A percentile compares a stretch with the other conserved stretches of the same genome.
Conservation (phyloP, 2,329 filamentous ascomycete species). For the Graphium sp. region DNA sequence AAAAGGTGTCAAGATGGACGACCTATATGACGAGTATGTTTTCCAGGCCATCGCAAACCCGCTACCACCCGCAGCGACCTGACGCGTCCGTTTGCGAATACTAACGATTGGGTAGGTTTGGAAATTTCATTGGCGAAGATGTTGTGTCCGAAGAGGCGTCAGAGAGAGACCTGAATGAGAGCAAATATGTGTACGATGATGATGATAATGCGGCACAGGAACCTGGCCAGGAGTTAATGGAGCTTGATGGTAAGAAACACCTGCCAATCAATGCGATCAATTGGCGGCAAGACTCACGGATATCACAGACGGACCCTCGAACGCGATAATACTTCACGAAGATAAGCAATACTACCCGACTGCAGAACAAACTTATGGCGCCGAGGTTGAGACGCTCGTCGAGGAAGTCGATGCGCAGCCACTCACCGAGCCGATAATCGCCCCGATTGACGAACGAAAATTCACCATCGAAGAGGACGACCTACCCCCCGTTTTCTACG, state of each 20-base stretch:
- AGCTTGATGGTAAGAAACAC: slow-evolving; percentile 55
- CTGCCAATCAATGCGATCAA: neutral
- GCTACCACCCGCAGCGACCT: slow-evolving; percentile 1
- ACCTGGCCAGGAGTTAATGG: slow-evolving; percentile 76
- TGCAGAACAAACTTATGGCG: slow-evolving; percentile 88
- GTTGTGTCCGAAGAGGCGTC: slow-evolving; percentile 74
- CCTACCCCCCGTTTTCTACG: slow-evolving; percentile 74
- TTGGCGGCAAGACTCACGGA: slow-evolving; percentile 1
- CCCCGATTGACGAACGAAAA: slow-evolving; percentile 85
- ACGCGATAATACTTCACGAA: slow-evolving; percentile 94
- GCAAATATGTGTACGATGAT: slow-evolving; percentile 67
- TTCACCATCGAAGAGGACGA: slow-evolving; percentile 88
- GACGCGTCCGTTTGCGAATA: neutral
- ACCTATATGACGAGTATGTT: slow-evolving; percentile 83
- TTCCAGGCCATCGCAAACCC: too few relatives aligned
- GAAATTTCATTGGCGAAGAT: slow-evolving; percentile 94
- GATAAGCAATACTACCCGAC: slow-evolving; percentile 99
- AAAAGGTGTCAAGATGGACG: slow-evolving; percentile 68
- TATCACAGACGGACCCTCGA: slow-evolving; percentile 72
- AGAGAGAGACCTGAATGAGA: slow-evolving; percentile 55
- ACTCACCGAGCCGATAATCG: slow-evolving; percentile 81
- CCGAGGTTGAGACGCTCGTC: slow-evolving; percentile 86
- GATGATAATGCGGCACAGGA: slow-evolving; percentile 44
- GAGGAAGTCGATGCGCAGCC: slow-evolving; percentile 96
- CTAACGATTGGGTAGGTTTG: slow-evolving; percentile 47